Conservation (phyloP, 2,329 filamentous ascomycete genomes). For the Aspergillus caelatus region DNA sequence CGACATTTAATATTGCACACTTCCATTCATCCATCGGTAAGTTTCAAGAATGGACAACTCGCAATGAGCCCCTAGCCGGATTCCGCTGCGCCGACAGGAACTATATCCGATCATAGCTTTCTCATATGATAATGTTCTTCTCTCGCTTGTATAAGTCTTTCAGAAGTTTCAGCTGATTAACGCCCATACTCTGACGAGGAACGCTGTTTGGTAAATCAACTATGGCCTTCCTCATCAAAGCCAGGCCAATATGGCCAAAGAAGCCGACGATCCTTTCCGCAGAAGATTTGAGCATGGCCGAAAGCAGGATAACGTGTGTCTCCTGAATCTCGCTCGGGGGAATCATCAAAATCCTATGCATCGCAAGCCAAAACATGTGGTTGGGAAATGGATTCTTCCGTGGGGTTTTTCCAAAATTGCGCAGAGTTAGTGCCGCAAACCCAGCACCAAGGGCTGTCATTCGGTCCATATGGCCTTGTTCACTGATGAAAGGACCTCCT, state of each 20-base stretch:
- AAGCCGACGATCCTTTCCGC: conserved; percentile 76
- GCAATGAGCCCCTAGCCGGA: neutral
- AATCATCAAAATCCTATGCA: conserved; percentile 77
- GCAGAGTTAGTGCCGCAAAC: conserved; percentile 78
- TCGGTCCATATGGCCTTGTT: conserved; percentile 75
- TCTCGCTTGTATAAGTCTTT: conserved; percentile 41
- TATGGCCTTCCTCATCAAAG: conserved; percentile 69
- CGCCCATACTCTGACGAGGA: conserved; percentile 38
- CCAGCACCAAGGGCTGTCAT: conserved; percentile 84
- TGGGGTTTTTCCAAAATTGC: conserved; percentile 74
- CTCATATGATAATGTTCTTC: conserved; percentile 41
- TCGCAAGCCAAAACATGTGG: conserved; percentile 77
- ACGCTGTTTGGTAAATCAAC: conserved; percentile 67
- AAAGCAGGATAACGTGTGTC: conserved; percentile 72
- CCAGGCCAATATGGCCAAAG: conserved; percentile 77
- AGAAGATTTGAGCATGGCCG: conserved; percentile 71
- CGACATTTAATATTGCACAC: neutral
- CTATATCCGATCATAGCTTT: neutral
- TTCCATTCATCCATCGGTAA: neutral
- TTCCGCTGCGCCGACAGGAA: neutral
- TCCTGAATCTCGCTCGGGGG: conserved; percentile 68
- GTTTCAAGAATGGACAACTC: neutral
- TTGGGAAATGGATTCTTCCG: conserved; percentile 76
- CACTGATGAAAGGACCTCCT: conserved; percentile 62
- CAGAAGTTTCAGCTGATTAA: conserved; percentile 42